Base-by-base conservation (phyloP, 176 grass and related monocot species). In the Poa pratensis region DNA sequence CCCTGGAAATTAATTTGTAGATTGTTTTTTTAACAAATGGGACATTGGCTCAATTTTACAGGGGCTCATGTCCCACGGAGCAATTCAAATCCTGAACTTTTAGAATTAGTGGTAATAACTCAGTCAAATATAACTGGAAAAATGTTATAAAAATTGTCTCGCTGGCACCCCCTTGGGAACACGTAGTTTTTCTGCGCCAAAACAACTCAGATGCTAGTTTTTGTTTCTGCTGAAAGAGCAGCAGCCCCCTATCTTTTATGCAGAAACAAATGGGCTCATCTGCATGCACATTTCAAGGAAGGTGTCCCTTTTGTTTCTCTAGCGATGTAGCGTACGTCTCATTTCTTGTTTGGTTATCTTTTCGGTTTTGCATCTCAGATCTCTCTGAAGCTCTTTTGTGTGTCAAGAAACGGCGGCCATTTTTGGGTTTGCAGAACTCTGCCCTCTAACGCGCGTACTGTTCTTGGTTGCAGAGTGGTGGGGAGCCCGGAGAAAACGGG, bases 1-100 rank as follows among this genome's bases (percentile, higher is more conserved):
- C 92, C 76, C 95, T 97, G 85, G 32, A 76, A 26, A 65, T 32
- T 51, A 7, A 59, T 15, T 1, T 22, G 2, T 18, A 57, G 28
- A 77, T 20, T 0, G 49, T 63, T 27, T 15, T 63, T 6, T 12
- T 14, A 14, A 63, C 24, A 27, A 15, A 63, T 27, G 13, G 7
- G 3, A 8, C 13, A 62, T 6, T 62, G 23, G 3, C 11, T 5
- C 6, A 43, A 9, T 43, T 43, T 15, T 63, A 28, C 60, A 63
- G 60, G 24, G 27, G 4, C 24, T 13, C 24, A 30, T 30, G 26
- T 61, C 1, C 14, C 26, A 30, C 13, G 27, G 61, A 64, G 26
- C 13, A 59, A 64, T 14, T 64, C 5, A 27, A 64, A 64, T 10
- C 19, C 9, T 43, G 6, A 22, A 9, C 6, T 43, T 43, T 43